A percentile compares a stretch with the other conserved stretches of the same genome.
Evolutionary conservation across 2,329 filamentous ascomycete species (phyloP).

Genomic region (Penicillium sp.): DNA sequence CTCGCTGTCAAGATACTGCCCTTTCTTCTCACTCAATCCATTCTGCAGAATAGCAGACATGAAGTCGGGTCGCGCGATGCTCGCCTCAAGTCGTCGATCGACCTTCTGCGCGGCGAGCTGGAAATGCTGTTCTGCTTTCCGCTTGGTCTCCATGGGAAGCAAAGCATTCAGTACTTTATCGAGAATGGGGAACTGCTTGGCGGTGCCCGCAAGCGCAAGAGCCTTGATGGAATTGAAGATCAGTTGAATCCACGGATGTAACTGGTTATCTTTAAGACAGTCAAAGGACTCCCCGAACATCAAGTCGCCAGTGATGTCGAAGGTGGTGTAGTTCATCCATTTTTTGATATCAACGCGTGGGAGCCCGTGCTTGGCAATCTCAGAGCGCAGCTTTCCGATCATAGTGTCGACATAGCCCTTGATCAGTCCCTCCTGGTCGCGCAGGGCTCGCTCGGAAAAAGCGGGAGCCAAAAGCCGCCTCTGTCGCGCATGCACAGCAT

Average conservation of each 20-base stretch:
- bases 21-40: slow-evolving; percentile 20
- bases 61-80: slow-evolving; percentile 23
- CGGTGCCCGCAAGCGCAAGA: slow-evolving; percentile 16
- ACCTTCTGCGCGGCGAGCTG: slow-evolving; percentile 21
- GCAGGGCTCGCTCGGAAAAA: slow-evolving; percentile 31
- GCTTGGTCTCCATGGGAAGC: slow-evolving; percentile 12
- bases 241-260: slow-evolving; percentile 43
- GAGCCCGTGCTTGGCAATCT: slow-evolving; percentile 2
- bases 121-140: slow-evolving; percentile 21
- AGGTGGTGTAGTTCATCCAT: slow-evolving; percentile 39
- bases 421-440: slow-evolving; percentile 31
- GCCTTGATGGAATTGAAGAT: slow-evolving; percentile 32
- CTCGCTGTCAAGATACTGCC: slow-evolving; percentile 13
- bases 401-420: slow-evolving; percentile 27
- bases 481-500: slow-evolving; percentile 21
- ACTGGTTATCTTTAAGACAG: slow-evolving; percentile 36
- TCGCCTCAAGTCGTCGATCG: slow-evolving; percentile 19
- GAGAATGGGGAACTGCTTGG: slow-evolving; percentile 21
- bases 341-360: slow-evolving; percentile 25
- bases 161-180: slow-evolving; percentile 8
- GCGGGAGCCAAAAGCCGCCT: slow-evolving; percentile 26
- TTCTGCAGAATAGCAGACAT: slow-evolving; percentile 26
- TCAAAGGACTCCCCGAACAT: slow-evolving; percentile 42
- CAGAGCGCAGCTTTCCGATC: slow-evolving; percentile 19
- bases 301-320: slow-evolving; percentile 42